A percentile compares a stretch with the other conserved stretches of the same genome.
These are phyloP conservation scores for Nemophila menziesii DNA, from an alignment of 257 asterid genomes.

Conservation along the genomic window DNA sequence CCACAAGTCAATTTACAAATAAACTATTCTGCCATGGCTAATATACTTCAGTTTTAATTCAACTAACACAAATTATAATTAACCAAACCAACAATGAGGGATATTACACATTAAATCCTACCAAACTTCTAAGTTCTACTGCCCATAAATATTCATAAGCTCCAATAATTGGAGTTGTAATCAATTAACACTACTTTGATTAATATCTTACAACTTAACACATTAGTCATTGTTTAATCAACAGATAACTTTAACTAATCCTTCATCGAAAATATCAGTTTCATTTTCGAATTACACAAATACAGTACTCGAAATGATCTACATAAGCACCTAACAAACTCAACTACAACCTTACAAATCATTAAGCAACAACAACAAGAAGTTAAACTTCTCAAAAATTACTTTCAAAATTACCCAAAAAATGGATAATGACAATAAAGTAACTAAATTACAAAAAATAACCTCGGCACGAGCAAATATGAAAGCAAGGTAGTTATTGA, in stretches of 20 bases:
- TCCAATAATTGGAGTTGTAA: no score
- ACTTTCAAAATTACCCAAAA: background rate
- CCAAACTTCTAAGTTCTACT: no score
- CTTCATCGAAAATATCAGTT: background rate
- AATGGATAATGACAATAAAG: no score
- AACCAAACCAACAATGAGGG: background rate
- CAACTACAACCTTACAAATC: conserved; percentile 7
- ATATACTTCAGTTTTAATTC: background rate
- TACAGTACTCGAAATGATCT: background rate
- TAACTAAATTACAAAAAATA: background rate
- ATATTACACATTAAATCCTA: no score
- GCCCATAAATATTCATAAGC: no score
- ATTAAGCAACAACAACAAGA: background rate
- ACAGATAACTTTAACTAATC: background rate
- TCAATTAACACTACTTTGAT: background rate
- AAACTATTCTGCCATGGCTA: background rate
- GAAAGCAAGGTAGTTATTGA: conserved; percentile 87
- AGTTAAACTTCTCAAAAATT: background rate
- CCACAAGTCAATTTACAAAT: conserved; percentile 3
- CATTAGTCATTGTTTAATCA: background rate
- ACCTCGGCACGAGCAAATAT: conserved; percentile 88
- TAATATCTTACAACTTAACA: background rate
- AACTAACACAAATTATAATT: background rate
- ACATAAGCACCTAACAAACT: conserved; percentile 1
- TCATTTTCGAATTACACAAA: background rate